A percentile compares a stretch with the other conserved stretches of the same genome.
Evolutionary conservation across 257 asterid genomes (phyloP).

Genomic region (Solanum chiquidenum): DNA sequence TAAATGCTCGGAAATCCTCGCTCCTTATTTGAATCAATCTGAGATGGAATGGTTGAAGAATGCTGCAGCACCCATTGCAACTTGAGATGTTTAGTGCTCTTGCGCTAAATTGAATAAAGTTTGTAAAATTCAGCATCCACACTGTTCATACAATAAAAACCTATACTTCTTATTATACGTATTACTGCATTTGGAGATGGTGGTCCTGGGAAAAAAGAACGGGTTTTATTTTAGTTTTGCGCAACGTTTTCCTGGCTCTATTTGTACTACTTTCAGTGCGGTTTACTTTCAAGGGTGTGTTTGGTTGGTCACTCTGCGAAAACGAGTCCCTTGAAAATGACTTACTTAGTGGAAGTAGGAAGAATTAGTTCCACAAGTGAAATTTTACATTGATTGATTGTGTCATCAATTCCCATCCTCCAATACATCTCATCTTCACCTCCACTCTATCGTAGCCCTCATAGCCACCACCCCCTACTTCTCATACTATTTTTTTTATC

Average conservation of each 20-base stretch:
- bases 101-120: background rate
- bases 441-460: background rate
- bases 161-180: background rate
- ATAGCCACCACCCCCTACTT: background rate
- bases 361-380: background rate
- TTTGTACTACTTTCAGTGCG: background rate
- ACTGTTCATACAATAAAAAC: background rate
- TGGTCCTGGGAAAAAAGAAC: background rate
- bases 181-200: background rate
- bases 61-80: conserved; percentile 58
- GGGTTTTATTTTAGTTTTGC: background rate
- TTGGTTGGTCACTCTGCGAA: background rate
- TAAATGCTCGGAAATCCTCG: conserved; percentile 52
- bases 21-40: conserved; percentile 44
- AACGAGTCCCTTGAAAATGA: too few relatives aligned
- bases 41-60: conserved; percentile 82
- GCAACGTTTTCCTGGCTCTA: background rate
- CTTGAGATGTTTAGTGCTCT: conserved; percentile 23
- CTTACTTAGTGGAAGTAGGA: background rate
- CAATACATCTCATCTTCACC: too few relatives aligned
- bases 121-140: background rate
- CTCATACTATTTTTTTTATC: background rate
- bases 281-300: background rate
- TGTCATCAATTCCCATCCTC: background rate
- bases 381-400: background rate